Evolutionary conservation across 2,329 filamentous ascomycete genomes (phyloP), one percentile per base, ranked within the genome.

Genomic region (Teratosphaeria pseudoeucalypti): DNA sequence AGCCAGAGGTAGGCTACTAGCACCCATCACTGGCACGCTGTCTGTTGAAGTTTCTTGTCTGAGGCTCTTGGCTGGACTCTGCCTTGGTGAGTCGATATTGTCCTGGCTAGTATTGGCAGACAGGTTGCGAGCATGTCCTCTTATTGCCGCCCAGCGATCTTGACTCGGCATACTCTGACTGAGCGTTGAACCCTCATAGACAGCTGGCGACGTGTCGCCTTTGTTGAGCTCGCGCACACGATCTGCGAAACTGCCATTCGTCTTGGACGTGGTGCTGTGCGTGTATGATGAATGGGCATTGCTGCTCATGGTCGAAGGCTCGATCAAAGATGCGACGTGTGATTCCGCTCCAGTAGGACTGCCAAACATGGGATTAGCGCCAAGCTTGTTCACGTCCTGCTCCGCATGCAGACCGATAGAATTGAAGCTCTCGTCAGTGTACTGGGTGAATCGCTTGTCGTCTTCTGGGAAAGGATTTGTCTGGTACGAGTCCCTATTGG

Each of bases 281-380:
- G 65, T 65, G 54, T 63, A 53, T n/a, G 66, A 66, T 23, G 69
- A 70, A 7, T 60, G 54, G 58, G 65, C 54, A 59, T 65, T 64
- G 57, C 69, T 71, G 62, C 76, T 92, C 57, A 96, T 71, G 12
- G 87, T 82, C 2, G 90, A 95, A 0, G 90, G 92, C 19, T 91
- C 90, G 66, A 94, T 87, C 6, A 97, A 78, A 16, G 92, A 96
- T 7, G 92, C 92, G 11, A 97, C 92, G 10, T 88, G 89, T 14
- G 92, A 96, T 73, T 96, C 92, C 0, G 95, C 85, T 2, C 83
- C 90, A 37, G 85, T 70, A 1, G 83, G 84, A 1, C 84, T 85
- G 66, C 47, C 56, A 68, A 90, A 87, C 65, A 89, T 81, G 1
- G 90, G 87, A 66, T 89, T 95, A 11, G 85, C 85, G 52, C 82